Evolutionary conservation across 768 basidiomycete genomes (phyloP), one percentile per base, ranked within the genome.

Genomic region (Porpolomopsis calyptriformis): DNA sequence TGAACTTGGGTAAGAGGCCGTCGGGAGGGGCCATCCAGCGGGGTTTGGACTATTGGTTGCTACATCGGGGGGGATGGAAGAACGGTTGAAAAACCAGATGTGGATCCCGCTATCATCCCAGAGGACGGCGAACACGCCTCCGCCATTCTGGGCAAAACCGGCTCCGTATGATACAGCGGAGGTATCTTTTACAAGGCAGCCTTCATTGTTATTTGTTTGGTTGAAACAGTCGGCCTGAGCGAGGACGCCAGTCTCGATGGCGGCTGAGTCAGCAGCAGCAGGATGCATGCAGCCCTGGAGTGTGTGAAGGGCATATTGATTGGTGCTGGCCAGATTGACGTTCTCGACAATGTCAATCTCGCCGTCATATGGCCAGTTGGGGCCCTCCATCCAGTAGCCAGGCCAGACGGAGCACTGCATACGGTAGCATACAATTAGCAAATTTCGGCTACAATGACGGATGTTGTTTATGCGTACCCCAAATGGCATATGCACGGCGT

Each of bases 71-170:
- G 80, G 74, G 48, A 84, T 66, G 44, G 67, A 61, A 12, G 69
- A 58, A 16, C 76, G 72, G 46, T 69, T 59, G 59, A 80, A 77
- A 65, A 81, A 82, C 82, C 81, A 83, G 16, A 80, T 66, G 10
- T 37, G 24, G 25, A 87, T 77, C 8, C 80, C 83, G 33, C 62
- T 67, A 19, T 68, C 60, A 1, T 83, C 80, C 48, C 80, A 78
- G 58, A 87, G 83, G 1, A 85, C 83, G 16, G 85, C 78, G 51
- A 74, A 89, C 9, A 85, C 72, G 11, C 88, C 88, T 23, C 88
- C 87, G 7, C 77, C 76, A 2, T 69, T 71, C 3, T 64, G 60
- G 1, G 80, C 80, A 55, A 90, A 89, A 2, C 65, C 77, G 10
- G 70, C 66, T 14, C 85, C 85, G 50, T 80, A 88, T 12, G 77